Evolutionary conservation across 176 grass and related monocot species (phyloP), one percentile per base, ranked within the genome.

Genomic region (Oryza glumipatula): DNA sequence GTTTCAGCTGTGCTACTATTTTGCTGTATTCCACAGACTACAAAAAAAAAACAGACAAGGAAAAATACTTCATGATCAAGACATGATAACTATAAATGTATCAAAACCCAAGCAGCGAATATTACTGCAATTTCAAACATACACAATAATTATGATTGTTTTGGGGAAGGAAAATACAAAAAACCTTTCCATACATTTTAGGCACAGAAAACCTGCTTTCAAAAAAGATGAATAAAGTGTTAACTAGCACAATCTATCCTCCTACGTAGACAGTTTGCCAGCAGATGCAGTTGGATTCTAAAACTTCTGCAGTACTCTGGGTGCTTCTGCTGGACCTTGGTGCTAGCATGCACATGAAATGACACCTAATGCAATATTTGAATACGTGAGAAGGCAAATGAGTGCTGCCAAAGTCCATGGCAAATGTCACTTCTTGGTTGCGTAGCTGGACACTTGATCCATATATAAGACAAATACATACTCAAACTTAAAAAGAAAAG

Each of bases 21-120:
- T 96, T 99, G 90, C 88, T 99, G 86, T 96, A 99, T 70, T 99
- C 96, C n/a, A 98, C 92, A 81, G 91, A 88, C 96, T 99, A 63
- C 51, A 87, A 76, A 84, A 32, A 28, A 32, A 23, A 58, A 69
- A 86, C 32, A 80, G 65, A 58, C 43, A 83, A 83, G 15, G 21
- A 66, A 70, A 73, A 32, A 5, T 36, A 72, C 22, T 36, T 70
- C 30, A 76, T 63, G 76, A 19, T 80, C 81, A 84, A 54, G 17
- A 46, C 38, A 56, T 77, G 46, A 70, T 49, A 36, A 72, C 32
- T 72, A 65, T 8, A 86, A 73, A 47, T 67, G 36, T 61, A 78
- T 35, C 28, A 10, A 49, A 68, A 83, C 4, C 47, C 61, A 44
- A 3, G 2, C 2, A 35, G 78, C 71, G 21, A 21, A 45, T 46